Evolutionary conservation across 306 rosid genomes (phyloP).

Genomic region (Dicorynia guianensis): DNA sequence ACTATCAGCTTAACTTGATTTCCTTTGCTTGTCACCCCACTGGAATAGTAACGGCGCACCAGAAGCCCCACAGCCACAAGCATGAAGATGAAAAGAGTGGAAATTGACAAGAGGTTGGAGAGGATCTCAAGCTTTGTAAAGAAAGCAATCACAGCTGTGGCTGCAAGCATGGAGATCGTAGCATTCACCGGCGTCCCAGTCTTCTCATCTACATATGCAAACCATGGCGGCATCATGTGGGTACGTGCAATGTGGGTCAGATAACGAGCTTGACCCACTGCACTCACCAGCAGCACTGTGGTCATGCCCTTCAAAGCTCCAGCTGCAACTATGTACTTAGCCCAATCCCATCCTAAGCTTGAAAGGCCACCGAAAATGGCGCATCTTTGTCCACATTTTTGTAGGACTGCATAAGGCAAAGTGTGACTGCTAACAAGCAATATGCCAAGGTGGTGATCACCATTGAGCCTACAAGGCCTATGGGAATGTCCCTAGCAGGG

Average conservation of each 20-base stretch:
- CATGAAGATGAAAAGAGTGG: constrained; percentile 62
- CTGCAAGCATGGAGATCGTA: constrained; percentile 47
- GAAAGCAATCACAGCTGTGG: constrained; percentile 57
- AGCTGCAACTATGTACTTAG: constrained; percentile 58
- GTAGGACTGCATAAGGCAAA: constrained; percentile 56
- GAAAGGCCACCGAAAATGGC: constrained; percentile 55
- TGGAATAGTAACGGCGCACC: constrained; percentile 56
- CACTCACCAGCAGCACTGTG: constrained; percentile 53
- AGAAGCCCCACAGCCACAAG: constrained; percentile 59
- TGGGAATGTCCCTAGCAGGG: constrained; percentile 60
- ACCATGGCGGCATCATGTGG: constrained; percentile 66
- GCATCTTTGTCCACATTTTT: constrained; percentile 32
- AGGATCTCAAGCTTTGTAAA: constrained; percentile 51
- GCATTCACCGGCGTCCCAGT: constrained; percentile 66
- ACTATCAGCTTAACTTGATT: constrained; percentile 44
- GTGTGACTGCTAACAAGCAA: constrained; percentile 56
- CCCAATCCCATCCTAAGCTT: constrained; percentile 59
- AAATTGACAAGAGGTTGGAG: constrained; percentile 54
- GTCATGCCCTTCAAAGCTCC: constrained; percentile 73
- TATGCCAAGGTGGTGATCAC: constrained; percentile 40
- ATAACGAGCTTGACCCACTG: constrained; percentile 64
- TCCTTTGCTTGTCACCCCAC: constrained; percentile 37
- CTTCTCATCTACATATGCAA: constrained; percentile 50
- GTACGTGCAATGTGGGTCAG: constrained; percentile 68
- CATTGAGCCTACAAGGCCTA: constrained; percentile 64